phyloP scores from a whole-genome alignment of 73 alveolate genomes.

The Diophrys appendiculata region DNA sequence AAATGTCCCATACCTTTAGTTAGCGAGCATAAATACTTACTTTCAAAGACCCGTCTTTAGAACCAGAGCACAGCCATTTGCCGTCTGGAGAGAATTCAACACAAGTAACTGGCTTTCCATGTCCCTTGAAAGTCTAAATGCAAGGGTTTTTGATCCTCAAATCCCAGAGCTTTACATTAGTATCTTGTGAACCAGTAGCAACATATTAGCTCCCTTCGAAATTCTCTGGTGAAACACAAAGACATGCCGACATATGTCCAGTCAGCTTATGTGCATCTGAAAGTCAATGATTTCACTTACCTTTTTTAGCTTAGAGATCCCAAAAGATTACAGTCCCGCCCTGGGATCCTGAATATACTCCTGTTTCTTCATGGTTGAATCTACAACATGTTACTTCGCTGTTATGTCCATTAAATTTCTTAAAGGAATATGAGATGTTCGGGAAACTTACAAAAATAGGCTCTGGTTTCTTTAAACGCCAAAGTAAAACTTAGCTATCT shows the following conservation, averaged over 20 bases:
- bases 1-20: constrained; percentile 60
- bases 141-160: constrained; percentile 50
- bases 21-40: neutral
- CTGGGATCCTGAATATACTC: constrained; percentile 64
- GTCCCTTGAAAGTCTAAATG: constrained; percentile 66
- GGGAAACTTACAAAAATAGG: constrained; percentile 36
- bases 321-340: constrained; percentile 74
- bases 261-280: constrained; percentile 18
- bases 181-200: constrained; percentile 66
- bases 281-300: neutral
- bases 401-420: constrained; percentile 48
- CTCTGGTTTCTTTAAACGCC: constrained; percentile 41
- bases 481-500: constrained; percentile 37
- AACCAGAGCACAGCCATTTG: constrained; percentile 76
- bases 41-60: constrained; percentile 69
- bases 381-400: constrained; percentile 55
- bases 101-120: constrained; percentile 64
- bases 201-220: constrained; percentile 27
- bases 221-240: constrained; percentile 44
- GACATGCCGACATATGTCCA: constrained; percentile 63
- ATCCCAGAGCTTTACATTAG: constrained; percentile 76
- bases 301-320: constrained; percentile 56
- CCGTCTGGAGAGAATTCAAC: constrained; percentile 81
- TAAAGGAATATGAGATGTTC: neutral
- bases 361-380: constrained; percentile 44